Conservation (phyloP, 495 filamentous ascomycete species). For the Poronia punctata region DNA sequence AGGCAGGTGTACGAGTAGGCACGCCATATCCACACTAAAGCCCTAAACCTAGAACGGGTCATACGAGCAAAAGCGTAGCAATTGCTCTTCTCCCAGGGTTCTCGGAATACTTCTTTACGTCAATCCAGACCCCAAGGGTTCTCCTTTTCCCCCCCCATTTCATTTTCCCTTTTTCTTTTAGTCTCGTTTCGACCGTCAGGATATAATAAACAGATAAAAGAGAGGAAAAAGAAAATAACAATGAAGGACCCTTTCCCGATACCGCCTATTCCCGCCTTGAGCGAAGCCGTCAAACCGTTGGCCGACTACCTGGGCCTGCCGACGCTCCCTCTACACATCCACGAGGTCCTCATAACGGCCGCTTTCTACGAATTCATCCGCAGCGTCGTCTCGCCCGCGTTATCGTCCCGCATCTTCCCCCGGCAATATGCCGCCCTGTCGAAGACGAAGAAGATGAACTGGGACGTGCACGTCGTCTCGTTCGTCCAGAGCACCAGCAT, state of each 20-base stretch:
- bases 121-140: too few relatives aligned
- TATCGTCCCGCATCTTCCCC: slow-evolving; percentile 68
- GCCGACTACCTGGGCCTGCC: slow-evolving; percentile 54
- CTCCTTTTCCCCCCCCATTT: too few relatives aligned
- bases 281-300: slow-evolving; percentile 47
- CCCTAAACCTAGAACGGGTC: too few relatives aligned
- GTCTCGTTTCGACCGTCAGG: background rate
- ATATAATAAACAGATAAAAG: too few relatives aligned
- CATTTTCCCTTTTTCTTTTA: background rate
- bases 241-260: slow-evolving; percentile 72
- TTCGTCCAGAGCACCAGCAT: slow-evolving; percentile 82
- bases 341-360: slow-evolving; percentile 76
- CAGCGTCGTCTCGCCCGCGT: slow-evolving; percentile 60
- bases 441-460: slow-evolving; percentile 71
- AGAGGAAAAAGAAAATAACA: too few relatives aligned
- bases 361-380: slow-evolving; percentile 71
- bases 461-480: slow-evolving; percentile 95
- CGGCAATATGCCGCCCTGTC: slow-evolving; percentile 59
- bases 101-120: too few relatives aligned
- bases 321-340: slow-evolving; percentile 75
- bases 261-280: slow-evolving; percentile 47
- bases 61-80: too few relatives aligned
- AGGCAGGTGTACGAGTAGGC: too few relatives aligned
- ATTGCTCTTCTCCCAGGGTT: too few relatives aligned
- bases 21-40: too few relatives aligned